A percentile compares a stretch with the other conserved stretches of the same genome.
Conservation (phyloP, 164 flowering plant species). For the Tetracentron sinense region DNA sequence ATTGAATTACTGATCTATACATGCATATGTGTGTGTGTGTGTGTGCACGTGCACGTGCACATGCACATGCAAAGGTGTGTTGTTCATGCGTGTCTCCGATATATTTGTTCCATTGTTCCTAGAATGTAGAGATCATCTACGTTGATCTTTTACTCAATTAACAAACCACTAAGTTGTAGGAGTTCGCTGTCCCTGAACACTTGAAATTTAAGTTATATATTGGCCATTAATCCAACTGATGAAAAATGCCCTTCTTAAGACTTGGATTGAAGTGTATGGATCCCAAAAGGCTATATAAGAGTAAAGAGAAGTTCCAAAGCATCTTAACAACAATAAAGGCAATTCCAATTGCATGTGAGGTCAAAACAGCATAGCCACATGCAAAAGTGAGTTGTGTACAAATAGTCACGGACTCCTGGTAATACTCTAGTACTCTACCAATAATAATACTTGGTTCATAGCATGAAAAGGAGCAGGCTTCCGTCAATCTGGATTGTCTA, state of each 20-base stretch:
- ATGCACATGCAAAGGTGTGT: neutral
- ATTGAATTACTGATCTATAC: neutral
- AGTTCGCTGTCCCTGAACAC: neutral
- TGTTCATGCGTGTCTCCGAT: neutral
- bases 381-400: neutral
- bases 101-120: too few relatives aligned
- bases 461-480: neutral
- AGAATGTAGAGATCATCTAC: neutral
- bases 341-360: neutral
- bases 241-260: neutral
- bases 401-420: neutral
- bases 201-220: neutral
- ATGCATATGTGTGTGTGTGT: neutral
- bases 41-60: neutral
- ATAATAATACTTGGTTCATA: too few relatives aligned
- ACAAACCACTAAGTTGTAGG: neutral
- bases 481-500: neutral
- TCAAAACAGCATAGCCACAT: neutral
- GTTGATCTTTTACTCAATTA: neutral
- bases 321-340: too few relatives aligned
- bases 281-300: too few relatives aligned
- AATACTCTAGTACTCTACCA: too few relatives aligned
- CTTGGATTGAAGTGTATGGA: too few relatives aligned
- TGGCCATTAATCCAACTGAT: neutral
- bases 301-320: neutral